Base-by-base conservation (phyloP, 2,329 filamentous ascomycete species). In the Cladophialophora immunda region DNA sequence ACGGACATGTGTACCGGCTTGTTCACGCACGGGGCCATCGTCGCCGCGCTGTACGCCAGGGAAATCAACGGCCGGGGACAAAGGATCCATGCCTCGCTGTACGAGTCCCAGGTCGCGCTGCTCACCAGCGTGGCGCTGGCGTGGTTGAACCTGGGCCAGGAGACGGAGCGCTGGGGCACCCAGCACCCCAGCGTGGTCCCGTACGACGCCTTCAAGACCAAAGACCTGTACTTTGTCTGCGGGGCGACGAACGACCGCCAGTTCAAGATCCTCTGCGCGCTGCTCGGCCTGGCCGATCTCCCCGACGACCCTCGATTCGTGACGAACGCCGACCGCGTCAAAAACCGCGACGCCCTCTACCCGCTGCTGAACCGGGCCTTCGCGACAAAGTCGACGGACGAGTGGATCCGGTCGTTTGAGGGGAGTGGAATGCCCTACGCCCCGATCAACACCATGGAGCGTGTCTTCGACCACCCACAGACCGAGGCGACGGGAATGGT, bases 231-330 rank as follows among this genome's bases (percentile, higher is more conserved):
- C 65, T 84, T 92, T 38, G 83, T 93, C 22, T 84, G 92, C 55
- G 90, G 90, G 4, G 90, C 90, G 30, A 89, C 89, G n/a, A 92
- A 92, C 72, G 88, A 92, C 74, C 84, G 86, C 5, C 82, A 92
- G 1, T 93, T 91, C 69, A 85, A 85, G 17, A 83, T 90, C 22
- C 78, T 92, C 9, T 90, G 88, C 72, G 82, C 87, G 38, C 83
- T 85, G 0, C 78, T 92, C 0, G 85, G 84, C 0, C 81, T 80
- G 19, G 82, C 86, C 0, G 84, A 89, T 56, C 89, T 89, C 85
- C 87, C 86, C 67, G 79, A 83, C 1, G 85, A 91, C 71, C 74
- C 83, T 1, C 85, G 82, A 65, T 92, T 86, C 77, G 80, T 77
- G 70, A 84, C 86, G 62, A 92, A 92, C 70, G 84, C 86, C 11